Evolutionary conservation across 2,329 filamentous ascomycete species (phyloP).

Genomic region (Venturia asperata): DNA sequence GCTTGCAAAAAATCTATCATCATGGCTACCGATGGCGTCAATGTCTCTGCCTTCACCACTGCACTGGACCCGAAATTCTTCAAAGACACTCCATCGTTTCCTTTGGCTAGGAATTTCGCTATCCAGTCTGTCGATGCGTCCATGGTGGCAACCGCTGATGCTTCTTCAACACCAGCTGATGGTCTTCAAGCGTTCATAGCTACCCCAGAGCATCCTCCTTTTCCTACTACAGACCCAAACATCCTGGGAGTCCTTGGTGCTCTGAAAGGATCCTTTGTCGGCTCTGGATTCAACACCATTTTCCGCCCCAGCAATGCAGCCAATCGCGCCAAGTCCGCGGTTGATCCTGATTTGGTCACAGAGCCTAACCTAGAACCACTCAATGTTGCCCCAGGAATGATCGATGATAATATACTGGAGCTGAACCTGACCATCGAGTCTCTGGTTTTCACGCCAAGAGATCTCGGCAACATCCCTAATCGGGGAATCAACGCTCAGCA

Average conservation of each 20-base stretch:
- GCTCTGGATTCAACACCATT: slow-evolving; percentile 35
- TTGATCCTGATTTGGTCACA: background rate
- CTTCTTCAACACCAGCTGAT: background rate
- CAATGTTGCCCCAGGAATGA: background rate
- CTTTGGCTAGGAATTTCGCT: background rate
- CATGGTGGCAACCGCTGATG: background rate
- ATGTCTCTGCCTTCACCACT: background rate
- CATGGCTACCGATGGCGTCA: background rate
- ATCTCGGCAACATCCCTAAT: slow-evolving; percentile 34
- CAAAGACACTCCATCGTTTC: background rate
- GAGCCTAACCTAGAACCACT: background rate
- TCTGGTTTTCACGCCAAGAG: slow-evolving; percentile 26
- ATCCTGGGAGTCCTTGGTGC: slow-evolving; percentile 24
- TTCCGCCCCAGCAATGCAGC: slow-evolving; percentile 29
- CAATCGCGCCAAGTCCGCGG: slow-evolving; percentile 23
- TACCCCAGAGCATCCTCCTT: background rate
- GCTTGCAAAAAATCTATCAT: background rate
- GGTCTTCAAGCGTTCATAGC: background rate
- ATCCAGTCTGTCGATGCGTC: slow-evolving; percentile 2
- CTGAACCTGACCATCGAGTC: slow-evolving; percentile 36
- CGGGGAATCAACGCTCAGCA: slow-evolving; percentile 32
- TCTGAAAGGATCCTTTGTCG: slow-evolving; percentile 29
- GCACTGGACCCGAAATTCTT: background rate
- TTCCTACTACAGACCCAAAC: background rate
- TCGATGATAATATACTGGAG: slow-evolving; percentile 30